Evolutionary conservation across 306 rosid genomes (phyloP).

Genomic region (Medicago arabica): DNA sequence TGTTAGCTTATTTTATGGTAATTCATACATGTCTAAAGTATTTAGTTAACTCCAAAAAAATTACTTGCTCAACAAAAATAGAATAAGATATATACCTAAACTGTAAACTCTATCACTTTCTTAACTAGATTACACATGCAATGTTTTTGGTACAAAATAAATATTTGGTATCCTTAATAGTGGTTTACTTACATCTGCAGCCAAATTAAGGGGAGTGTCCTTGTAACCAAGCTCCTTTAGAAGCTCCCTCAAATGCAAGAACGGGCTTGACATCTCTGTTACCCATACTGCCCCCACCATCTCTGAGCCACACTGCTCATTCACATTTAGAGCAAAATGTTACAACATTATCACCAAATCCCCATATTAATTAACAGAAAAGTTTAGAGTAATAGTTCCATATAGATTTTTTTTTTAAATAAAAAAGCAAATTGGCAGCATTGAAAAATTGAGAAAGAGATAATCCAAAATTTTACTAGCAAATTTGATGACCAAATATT

Average conservation of each 20-base stretch:
- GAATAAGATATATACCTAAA: too few relatives aligned
- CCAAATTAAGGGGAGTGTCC: constrained; percentile 72
- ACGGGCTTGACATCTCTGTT: constrained; percentile 91
- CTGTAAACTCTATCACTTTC: too few relatives aligned
- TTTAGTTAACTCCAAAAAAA: too few relatives aligned
- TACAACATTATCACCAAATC: neutral
- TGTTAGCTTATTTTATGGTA: constrained; percentile 4
- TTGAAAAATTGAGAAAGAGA: neutral
- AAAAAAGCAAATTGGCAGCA: neutral
- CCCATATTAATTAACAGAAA: neutral
- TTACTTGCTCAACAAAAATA: too few relatives aligned
- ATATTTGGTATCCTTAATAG: neutral
- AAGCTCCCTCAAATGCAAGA: constrained; percentile 78
- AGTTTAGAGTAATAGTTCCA: neutral
- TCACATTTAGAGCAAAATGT: neutral
- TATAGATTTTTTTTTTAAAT: neutral
- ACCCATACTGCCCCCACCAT: constrained; percentile 76
- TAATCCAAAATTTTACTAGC: neutral
- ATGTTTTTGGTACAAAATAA: too few relatives aligned
- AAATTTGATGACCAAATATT: neutral
- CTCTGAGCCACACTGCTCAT: constrained; percentile 76
- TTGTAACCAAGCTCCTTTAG: constrained; percentile 84
- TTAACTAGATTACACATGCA: too few relatives aligned
- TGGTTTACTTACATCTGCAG: constrained; percentile 68
- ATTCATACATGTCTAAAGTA: neutral